Base-by-base conservation (phyloP, 768 basidiomycete species). In the Boletus coccyginus region DNA sequence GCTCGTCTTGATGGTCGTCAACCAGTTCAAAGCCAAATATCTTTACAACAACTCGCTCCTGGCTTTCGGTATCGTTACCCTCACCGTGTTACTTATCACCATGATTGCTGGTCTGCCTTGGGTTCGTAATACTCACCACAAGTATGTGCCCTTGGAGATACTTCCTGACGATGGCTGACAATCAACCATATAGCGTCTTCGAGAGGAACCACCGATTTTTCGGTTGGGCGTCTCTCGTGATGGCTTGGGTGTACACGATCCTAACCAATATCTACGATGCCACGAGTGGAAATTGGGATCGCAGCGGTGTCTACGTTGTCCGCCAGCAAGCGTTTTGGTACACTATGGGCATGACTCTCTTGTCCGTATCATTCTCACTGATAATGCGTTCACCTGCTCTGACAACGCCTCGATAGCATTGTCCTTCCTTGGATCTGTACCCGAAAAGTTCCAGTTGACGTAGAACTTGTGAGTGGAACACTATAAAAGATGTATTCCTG, bases 261-360 rank as follows among this genome's bases (percentile, higher is more conserved):
- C 73, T 88, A 24, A 79, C 80, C 21, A 86, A 88, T 63, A 78
- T 80, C 38, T 90, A 85, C 64, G 77, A 89, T 64, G 70, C 78
- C 32, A 60, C 67, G 29, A 82, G 81, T 43, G 77, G 75, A 44
- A 70, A 76, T 40, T 92, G 87, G 85, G 77, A 83, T 60, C 72
- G 77, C 41, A 78, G 73, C 53, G 84, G 84, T 47, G 70, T 70
- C 31, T 74, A 80, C 50, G 70, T 92, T 50, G 69, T 87, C 56
- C 77, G 75, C 36, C 85, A 86, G 59, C 90, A 92, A 70, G 83
- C 88, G 57, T 87, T 90, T 70, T 91, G 88, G 88, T 89, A 82
- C 66, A 82, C 78, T 17, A 72, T 87, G 64, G 80, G 83, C 50
- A 90, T 90, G 86, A 88, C 87, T 13, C 65, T 83, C 51, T 83